These are phyloP conservation scores for Fragaria iinumae DNA, from an alignment of 306 rosid species.

Conservation along the genomic window DNA sequence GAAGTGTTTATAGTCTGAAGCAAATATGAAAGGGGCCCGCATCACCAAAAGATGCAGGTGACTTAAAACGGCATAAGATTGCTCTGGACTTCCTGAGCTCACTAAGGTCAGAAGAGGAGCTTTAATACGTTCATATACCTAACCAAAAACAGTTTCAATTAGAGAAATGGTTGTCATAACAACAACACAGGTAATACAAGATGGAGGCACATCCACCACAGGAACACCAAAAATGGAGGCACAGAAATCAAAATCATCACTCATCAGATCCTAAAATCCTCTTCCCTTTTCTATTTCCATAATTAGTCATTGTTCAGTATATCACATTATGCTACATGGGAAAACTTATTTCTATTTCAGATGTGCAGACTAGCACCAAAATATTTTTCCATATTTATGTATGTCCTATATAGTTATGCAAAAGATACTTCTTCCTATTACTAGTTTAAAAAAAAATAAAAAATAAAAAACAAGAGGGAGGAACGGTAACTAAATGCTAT, in stretches of 20 bases:
- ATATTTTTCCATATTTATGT: background rate
- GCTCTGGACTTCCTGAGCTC: constrained; percentile 99
- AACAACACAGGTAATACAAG: constrained; percentile 21
- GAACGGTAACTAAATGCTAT: background rate
- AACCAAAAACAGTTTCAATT: constrained; percentile 29
- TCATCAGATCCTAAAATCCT: constrained; percentile 10
- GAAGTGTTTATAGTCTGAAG: constrained; percentile 92
- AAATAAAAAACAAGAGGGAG: background rate
- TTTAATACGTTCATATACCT: constrained; percentile 98
- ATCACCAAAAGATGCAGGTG: constrained; percentile 97
- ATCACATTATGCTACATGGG: background rate
- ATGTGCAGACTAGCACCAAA: constrained; percentile 25
- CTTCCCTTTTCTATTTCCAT: background rate
- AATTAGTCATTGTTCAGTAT: background rate
- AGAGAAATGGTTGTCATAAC: constrained; percentile 23
- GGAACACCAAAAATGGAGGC: constrained; percentile 9
- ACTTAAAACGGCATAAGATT: constrained; percentile 93
- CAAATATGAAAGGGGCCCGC: constrained; percentile 97
- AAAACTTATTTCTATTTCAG: constrained; percentile 4
- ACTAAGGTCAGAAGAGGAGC: constrained; percentile 96
- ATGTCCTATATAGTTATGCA: constrained; percentile 3
- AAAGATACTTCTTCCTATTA: background rate
- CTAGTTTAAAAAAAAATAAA: background rate
- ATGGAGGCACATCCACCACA: constrained; percentile 17
- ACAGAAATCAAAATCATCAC: constrained; percentile 6